A percentile compares a stretch with the other conserved stretches of the same genome.
These are phyloP conservation scores for Phytopythium montanum DNA, from an alignment of 352 stramenopile species.

Conservation along the genomic window DNA sequence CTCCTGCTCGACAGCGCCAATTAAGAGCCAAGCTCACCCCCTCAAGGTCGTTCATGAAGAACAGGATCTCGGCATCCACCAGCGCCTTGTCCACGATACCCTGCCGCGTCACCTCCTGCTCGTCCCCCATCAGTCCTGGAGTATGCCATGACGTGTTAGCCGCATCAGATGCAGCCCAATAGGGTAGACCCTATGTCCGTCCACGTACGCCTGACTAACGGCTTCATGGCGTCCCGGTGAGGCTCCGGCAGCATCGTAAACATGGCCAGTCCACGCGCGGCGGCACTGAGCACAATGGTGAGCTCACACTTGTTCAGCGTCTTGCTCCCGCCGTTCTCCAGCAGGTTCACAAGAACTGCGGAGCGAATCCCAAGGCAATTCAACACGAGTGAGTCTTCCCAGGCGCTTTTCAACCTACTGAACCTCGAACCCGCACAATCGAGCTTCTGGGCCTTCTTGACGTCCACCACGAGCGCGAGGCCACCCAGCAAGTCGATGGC, in stretches of 20 bases:
- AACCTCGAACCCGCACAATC: constrained; percentile 33
- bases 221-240: constrained; percentile 30
- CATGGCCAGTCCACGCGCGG: constrained; percentile 43
- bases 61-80: constrained; percentile 65
- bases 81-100: constrained; percentile 48
- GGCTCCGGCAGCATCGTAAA: constrained; percentile 37
- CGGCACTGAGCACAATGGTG: constrained; percentile 46
- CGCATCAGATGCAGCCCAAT: background rate
- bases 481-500: constrained; percentile 64
- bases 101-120: constrained; percentile 32
- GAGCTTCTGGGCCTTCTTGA: constrained; percentile 63
- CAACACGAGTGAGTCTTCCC: background rate
- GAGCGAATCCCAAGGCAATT: background rate
- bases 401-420: background rate
- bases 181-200: background rate
- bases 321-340: constrained; percentile 61
- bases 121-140: constrained; percentile 47
- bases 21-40: constrained; percentile 17
- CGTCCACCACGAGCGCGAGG: constrained; percentile 48
- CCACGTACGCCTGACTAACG: constrained; percentile 39
- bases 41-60: constrained; percentile 76
- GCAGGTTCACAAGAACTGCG: constrained; percentile 49
- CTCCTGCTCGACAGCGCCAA: background rate
- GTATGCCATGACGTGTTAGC: background rate
- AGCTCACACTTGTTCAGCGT: constrained; percentile 61